Conservation (phyloP, 2,329 filamentous ascomycete genomes). For the Clonostachys solani region DNA sequence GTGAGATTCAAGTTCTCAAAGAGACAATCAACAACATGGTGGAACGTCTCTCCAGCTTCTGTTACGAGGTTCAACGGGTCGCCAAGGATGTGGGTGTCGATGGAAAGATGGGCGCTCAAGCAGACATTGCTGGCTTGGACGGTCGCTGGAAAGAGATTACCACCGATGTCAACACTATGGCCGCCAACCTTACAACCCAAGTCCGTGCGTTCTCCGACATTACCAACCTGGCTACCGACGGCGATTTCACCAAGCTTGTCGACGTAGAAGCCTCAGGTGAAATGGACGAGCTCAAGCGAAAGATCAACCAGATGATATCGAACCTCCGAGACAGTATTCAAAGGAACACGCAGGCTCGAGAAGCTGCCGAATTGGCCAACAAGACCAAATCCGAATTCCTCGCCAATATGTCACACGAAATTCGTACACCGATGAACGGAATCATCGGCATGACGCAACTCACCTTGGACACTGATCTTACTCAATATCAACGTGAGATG, state of each 20-base stretch:
- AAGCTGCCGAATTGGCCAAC: constrained; percentile 93
- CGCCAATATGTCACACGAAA: constrained; percentile 98
- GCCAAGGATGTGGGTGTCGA: constrained; percentile 96
- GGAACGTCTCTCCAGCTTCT: constrained; percentile 90
- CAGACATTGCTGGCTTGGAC: constrained; percentile 87
- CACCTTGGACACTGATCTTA: constrained; percentile 90
- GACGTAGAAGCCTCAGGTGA: constrained; percentile 96
- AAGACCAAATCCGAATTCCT: constrained; percentile 98
- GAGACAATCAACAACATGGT: constrained; percentile 99
- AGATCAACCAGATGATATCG: constrained; percentile 99
- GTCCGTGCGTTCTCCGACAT: constrained; percentile 98
- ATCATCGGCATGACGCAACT: constrained; percentile 98
- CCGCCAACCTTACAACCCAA: constrained; percentile 78
- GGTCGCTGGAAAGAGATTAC: constrained; percentile 99
- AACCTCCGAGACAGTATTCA: constrained; percentile 95
- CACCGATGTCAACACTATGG: constrained; percentile 93
- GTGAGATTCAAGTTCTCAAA: constrained; percentile 90
- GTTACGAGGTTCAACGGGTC: constrained; percentile 90
- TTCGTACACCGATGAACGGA: constrained; percentile 94
- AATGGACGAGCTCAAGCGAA: constrained; percentile 98
- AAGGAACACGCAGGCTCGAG: constrained; percentile 90
- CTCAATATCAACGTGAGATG: constrained; percentile 96
- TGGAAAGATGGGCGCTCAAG: constrained; percentile 97
- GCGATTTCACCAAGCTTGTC: constrained; percentile 94
- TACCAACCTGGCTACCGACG: constrained; percentile 94